Percentiles rank a stretch among this genome's conserved stretches.
Conservation (phyloP, 1,284 basidiomycete species). For the Leccinum griseonigrum region DNA sequence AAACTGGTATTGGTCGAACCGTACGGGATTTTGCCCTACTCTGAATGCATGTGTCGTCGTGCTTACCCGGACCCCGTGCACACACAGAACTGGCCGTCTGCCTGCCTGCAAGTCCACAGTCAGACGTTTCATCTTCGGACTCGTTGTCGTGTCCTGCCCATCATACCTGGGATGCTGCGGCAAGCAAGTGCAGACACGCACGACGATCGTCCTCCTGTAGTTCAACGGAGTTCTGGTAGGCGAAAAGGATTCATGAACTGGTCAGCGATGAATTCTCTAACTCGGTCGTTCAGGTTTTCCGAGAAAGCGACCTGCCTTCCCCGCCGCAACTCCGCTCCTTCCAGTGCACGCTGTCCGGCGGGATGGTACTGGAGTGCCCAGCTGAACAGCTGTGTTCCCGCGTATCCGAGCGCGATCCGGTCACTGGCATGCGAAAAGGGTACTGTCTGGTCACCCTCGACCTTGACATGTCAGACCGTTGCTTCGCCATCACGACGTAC, state of each 20-base stretch:
- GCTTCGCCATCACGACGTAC: constrained; percentile 4
- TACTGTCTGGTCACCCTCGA: constrained; percentile 14
- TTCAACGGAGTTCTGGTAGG: constrained; percentile 17
- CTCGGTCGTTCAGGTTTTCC: constrained; percentile 11
- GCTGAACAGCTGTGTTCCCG: constrained; percentile 13
- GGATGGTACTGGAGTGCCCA: constrained; percentile 20
- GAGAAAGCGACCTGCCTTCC: constrained; percentile 14
- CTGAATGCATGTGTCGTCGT: not conserved
- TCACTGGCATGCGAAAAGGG: constrained; percentile 1
- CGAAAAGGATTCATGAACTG: not conserved
- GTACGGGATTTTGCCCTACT: constrained; percentile 3
- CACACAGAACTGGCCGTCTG: constrained; percentile 16
- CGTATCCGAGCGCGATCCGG: constrained; percentile 7
- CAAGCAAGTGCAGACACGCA: constrained; percentile 5
- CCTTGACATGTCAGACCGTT: constrained; percentile 8
- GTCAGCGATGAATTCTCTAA: not conserved
- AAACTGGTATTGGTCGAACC: constrained; percentile 19
- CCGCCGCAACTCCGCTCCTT: constrained; percentile 3
- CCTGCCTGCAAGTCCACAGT: constrained; percentile 12
- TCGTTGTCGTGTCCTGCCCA: constrained; percentile 10
- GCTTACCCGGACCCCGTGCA: constrained; percentile 1
- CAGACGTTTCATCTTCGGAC: not conserved
- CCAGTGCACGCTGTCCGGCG: constrained; percentile 11
- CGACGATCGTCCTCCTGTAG: constrained; percentile 5
- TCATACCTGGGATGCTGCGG: constrained; percentile 10